These are phyloP conservation scores for Coniosporium apollinis DNA, from an alignment of 495 filamentous ascomycete genomes.

Conservation along the genomic window DNA sequence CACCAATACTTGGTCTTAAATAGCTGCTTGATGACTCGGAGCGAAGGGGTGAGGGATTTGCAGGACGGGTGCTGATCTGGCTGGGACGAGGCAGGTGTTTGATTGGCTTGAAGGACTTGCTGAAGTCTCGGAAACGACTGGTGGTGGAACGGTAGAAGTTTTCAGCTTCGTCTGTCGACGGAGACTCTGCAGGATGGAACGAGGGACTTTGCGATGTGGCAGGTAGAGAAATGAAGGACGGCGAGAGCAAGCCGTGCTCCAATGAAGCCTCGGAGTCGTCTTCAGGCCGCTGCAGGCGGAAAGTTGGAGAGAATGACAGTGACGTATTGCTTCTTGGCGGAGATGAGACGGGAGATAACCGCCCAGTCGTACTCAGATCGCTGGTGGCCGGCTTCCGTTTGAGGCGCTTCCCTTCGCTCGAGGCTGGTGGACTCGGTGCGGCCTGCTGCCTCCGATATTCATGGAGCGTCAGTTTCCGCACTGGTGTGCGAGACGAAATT, in stretches of 20 bases:
- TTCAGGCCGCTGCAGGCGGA: neutral
- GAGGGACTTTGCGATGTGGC: neutral
- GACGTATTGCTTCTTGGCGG: neutral
- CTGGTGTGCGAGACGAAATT: neutral
- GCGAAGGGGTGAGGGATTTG: neutral
- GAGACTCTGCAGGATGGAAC: too few relatives aligned
- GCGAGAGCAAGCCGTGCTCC: neutral
- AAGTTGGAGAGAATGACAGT: neutral
- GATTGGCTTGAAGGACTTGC: neutral
- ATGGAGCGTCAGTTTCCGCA: conserved; percentile 16
- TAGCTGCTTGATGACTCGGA: neutral
- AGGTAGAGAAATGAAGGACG: conserved; percentile 1
- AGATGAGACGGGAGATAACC: conserved; percentile 5
- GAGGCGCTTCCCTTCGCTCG: conserved; percentile 6
- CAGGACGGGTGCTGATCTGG: neutral
- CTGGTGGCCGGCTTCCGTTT: conserved; percentile 15
- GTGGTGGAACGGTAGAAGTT: conserved; percentile 1
- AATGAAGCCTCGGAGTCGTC: neutral
- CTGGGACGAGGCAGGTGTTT: neutral
- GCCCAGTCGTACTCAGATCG: conserved; percentile 12
- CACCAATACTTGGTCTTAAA: too few relatives aligned
- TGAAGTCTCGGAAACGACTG: neutral
- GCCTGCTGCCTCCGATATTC: conserved; percentile 19
- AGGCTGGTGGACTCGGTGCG: conserved; percentile 11
- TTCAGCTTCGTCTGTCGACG: too few relatives aligned